Conservation (phyloP, 1,284 basidiomycete genomes). For the Somion occarium region DNA sequence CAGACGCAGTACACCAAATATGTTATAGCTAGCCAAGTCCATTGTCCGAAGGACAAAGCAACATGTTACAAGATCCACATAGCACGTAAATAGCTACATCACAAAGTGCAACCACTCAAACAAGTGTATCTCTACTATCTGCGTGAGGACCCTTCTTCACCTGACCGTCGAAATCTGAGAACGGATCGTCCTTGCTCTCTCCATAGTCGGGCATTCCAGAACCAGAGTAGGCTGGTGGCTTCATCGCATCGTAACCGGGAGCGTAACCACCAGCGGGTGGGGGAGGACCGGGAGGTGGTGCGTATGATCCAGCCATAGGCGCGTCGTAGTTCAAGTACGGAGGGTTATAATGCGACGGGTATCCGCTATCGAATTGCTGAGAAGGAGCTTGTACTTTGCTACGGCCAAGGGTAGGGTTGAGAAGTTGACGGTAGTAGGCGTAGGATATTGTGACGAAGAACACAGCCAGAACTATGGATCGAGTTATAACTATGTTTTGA, state of each 20-base stretch:
- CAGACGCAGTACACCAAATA: too few relatives aligned
- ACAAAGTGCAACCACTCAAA: constrained; percentile 1
- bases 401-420: constrained; percentile 51
- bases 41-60: too few relatives aligned
- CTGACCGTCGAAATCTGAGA: constrained; percentile 37
- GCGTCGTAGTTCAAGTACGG: constrained; percentile 31
- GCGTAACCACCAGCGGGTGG: constrained; percentile 22
- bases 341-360: constrained; percentile 37
- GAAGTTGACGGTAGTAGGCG: constrained; percentile 65
- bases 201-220: constrained; percentile 23
- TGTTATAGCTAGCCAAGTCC: too few relatives aligned
- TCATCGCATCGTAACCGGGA: constrained; percentile 15
- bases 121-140: constrained; percentile 14
- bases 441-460: constrained; percentile 61
- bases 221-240: constrained; percentile 36
- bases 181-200: constrained; percentile 37
- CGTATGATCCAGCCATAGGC: constrained; percentile 26
- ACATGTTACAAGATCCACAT: too few relatives aligned
- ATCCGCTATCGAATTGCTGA: constrained; percentile 17
- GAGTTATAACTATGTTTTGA: not conserved
- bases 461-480: constrained; percentile 40
- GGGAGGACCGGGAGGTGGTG: constrained; percentile 42
- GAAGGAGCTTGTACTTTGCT: constrained; percentile 30
- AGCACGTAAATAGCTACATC: too few relatives aligned
- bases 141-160: constrained; percentile 13